Conservation (phyloP, 1,284 basidiomycete genomes). For the Kwoniella shivajii region DNA sequence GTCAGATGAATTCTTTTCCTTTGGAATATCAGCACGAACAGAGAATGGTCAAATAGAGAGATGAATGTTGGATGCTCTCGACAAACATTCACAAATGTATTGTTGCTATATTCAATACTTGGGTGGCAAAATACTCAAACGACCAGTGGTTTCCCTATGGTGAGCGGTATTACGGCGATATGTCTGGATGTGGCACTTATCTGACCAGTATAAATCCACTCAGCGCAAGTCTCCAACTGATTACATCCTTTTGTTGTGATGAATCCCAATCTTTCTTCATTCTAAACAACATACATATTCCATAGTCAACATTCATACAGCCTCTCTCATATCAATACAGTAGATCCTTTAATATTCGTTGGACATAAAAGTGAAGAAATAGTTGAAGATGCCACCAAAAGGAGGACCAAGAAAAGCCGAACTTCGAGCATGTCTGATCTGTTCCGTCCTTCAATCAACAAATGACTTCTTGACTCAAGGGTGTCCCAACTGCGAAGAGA, state of each 20-base stretch:
- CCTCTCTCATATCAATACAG: neutral
- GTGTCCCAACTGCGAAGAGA: conserved; percentile 96
- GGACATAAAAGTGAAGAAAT: conserved; percentile 3
- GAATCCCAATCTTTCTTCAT: neutral
- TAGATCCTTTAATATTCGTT: too few relatives aligned
- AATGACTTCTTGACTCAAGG: conserved; percentile 82
- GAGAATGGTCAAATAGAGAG: neutral
- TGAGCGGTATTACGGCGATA: conserved; percentile 8
- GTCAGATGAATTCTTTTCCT: neutral
- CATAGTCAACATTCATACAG: neutral
- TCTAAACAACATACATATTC: neutral
- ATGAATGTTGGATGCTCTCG: neutral
- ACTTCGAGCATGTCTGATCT: conserved; percentile 86
- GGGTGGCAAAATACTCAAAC: conserved; percentile 9
- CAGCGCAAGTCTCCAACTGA: neutral
- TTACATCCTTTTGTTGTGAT: neutral
- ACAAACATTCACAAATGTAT: neutral
- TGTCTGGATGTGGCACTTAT: too few relatives aligned
- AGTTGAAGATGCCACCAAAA: conserved; percentile 33
- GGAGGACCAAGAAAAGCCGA: conserved; percentile 45
- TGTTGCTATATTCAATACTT: neutral
- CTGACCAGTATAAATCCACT: neutral
- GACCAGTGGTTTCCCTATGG: conserved; percentile 1
- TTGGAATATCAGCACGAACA: neutral
- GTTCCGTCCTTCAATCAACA: conserved; percentile 83